phyloP scores from a whole-genome alignment of 768 basidiomycete genomes.

The Piloderma croceum region DNA sequence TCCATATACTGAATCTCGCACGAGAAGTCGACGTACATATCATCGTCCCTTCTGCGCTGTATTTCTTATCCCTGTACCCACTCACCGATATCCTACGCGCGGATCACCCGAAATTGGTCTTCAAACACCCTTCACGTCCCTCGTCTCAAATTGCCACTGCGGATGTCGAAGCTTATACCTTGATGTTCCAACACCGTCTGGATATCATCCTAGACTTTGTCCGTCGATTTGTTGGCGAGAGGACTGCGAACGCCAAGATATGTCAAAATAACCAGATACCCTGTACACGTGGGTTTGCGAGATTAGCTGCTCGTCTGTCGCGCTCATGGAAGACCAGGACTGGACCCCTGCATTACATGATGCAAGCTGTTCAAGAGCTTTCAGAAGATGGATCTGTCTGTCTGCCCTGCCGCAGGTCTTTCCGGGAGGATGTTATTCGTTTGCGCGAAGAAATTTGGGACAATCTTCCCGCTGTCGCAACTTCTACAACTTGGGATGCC shows the following conservation, averaged over 20 bases:
- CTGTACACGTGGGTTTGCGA: slow-evolving; percentile 40
- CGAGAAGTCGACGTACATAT: slow-evolving; percentile 42
- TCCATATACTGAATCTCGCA: slow-evolving; percentile 53
- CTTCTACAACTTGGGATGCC: slow-evolving; percentile 44
- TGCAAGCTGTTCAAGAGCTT: slow-evolving; percentile 38
- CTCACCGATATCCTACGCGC: slow-evolving; percentile 41
- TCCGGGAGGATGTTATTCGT: slow-evolving; percentile 33
- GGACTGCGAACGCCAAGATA: slow-evolving; percentile 30
- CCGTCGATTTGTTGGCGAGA: slow-evolving; percentile 35
- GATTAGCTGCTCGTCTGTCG: slow-evolving; percentile 37
- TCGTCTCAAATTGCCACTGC: slow-evolving; percentile 35
- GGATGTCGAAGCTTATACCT: slow-evolving; percentile 46
- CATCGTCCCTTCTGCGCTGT: slow-evolving; percentile 46
- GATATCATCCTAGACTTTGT: slow-evolving; percentile 44
- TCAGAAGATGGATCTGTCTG: slow-evolving; percentile 39
- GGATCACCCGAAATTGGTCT: slow-evolving; percentile 48
- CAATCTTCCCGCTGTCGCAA: slow-evolving; percentile 39
- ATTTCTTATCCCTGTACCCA: slow-evolving; percentile 55
- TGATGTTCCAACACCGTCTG: slow-evolving; percentile 54
- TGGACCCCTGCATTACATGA: slow-evolving; percentile 49
- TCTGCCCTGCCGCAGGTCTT: slow-evolving; percentile 35
- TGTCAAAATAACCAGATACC: too few relatives aligned
- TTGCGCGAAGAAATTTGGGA: slow-evolving; percentile 42
- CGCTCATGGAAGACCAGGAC: slow-evolving; percentile 46
- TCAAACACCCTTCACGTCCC: slow-evolving; percentile 45